Percentiles rank a stretch among this genome's conserved stretches.
Conservation (phyloP, 257 asterid genomes). For the Solanum lycopersicoides region DNA sequence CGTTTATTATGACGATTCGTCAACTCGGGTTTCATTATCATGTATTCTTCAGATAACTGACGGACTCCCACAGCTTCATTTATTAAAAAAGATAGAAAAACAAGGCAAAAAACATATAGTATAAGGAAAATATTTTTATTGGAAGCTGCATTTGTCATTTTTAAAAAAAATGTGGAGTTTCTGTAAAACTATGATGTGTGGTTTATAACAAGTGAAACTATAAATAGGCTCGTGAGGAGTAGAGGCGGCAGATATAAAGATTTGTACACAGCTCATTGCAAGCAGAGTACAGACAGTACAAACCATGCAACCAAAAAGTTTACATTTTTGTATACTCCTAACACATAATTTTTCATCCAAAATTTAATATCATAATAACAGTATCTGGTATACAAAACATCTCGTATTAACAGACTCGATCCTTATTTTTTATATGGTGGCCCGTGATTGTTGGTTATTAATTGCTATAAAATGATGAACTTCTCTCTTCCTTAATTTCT, state of each 20-base stretch:
- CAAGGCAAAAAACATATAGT: conserved; percentile 11
- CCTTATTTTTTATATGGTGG: neutral
- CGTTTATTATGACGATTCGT: conserved; percentile 14
- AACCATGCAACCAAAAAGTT: neutral
- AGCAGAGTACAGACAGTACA: neutral
- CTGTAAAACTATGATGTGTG: neutral
- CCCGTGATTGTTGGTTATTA: neutral
- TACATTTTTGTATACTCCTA: neutral
- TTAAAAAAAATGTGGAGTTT: neutral
- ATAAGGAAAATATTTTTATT: neutral
- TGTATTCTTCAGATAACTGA: neutral
- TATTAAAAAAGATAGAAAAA: conserved; percentile 12
- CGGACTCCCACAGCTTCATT: conserved; percentile 18
- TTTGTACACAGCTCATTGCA: conserved; percentile 16
- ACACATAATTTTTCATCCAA: neutral
- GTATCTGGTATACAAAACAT: no score
- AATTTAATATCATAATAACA: neutral
- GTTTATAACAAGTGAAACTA: conserved; percentile 3
- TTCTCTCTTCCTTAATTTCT: neutral
- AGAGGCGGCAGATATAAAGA: neutral
- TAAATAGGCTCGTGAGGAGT: conserved; percentile 42
- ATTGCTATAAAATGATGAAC: neutral
- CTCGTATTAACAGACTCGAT: neutral
- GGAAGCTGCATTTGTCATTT: conserved; percentile 5
- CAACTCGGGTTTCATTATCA: conserved; percentile 22